phyloP scores from a whole-genome alignment of 768 basidiomycete genomes.

The Punctularia strigosozonata region DNA sequence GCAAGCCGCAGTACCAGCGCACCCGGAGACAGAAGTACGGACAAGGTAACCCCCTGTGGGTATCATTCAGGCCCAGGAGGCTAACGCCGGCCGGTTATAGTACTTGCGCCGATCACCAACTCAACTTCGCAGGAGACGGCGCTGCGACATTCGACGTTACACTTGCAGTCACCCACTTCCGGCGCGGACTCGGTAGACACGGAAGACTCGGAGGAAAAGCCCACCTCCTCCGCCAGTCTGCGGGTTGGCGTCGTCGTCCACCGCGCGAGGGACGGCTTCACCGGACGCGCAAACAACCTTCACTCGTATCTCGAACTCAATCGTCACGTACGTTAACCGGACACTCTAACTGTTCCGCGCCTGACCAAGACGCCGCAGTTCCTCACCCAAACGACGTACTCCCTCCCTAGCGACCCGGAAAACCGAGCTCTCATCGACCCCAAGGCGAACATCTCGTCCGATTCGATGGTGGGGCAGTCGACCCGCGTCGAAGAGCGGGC shows the following conservation, averaged over 20 bases:
- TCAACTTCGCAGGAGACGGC: conserved; percentile 36
- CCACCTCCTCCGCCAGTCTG: conserved; percentile 29
- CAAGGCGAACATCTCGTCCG: conserved; percentile 72
- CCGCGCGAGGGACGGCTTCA: conserved; percentile 36
- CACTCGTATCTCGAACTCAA: conserved; percentile 73
- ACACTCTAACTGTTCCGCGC: background rate
- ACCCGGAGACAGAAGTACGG: conserved; percentile 49
- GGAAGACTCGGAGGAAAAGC: conserved; percentile 24
- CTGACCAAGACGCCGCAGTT: conserved; percentile 24
- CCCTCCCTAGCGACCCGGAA: conserved; percentile 47
- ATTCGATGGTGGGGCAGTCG: conserved; percentile 73
- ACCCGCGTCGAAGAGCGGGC: conserved; percentile 74
- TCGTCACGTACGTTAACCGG: conserved; percentile 42
- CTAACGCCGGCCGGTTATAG: no score
- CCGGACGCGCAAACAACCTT: conserved; percentile 67
- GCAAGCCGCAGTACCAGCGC: conserved; percentile 71
- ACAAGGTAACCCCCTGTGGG: conserved; percentile 25
- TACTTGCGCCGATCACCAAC: conserved; percentile 33
- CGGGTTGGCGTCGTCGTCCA: conserved; percentile 59
- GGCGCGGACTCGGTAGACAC: conserved; percentile 14
- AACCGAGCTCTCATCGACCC: conserved; percentile 62
- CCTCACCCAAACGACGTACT: conserved; percentile 37
- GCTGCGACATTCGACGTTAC: conserved; percentile 48
- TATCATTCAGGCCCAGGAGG: no score
- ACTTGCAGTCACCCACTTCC: conserved; percentile 11